These are phyloP conservation scores for Polytolypa hystricis DNA, from an alignment of 2,329 filamentous ascomycete genomes.

Conservation along the genomic window DNA sequence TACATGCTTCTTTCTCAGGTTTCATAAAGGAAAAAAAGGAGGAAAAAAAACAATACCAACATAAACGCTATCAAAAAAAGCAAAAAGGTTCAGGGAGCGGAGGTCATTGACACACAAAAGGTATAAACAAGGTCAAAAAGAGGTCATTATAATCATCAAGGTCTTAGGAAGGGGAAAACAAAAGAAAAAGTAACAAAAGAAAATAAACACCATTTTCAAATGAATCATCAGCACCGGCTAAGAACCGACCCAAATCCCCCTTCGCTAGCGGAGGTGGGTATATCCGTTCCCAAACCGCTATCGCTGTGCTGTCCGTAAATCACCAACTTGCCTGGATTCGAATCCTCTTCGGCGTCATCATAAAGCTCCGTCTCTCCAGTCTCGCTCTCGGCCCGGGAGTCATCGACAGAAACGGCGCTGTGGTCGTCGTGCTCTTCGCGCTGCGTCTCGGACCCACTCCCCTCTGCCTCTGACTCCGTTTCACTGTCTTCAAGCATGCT, in stretches of 20 bases:
- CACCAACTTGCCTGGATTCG: slow-evolving; percentile 12
- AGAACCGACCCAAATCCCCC: slow-evolving; percentile 4
- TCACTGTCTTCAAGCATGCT: slow-evolving; percentile 15
- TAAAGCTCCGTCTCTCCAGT: not conserved
- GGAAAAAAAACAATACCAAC: slow-evolving; percentile 6
- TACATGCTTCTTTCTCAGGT: too few relatives aligned
- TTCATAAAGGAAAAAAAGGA: not conserved
- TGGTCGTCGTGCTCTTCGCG: slow-evolving; percentile 4
- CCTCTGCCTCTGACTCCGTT: slow-evolving; percentile 6
- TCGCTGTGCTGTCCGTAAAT: slow-evolving; percentile 17
- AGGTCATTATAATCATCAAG: too few relatives aligned
- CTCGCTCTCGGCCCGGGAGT: not conserved
- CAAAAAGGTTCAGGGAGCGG: too few relatives aligned
- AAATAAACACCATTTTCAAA: slow-evolving; percentile 13
- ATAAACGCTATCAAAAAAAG: slow-evolving; percentile 16
- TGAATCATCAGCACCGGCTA: too few relatives aligned
- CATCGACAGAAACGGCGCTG: not conserved
- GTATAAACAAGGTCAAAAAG: too few relatives aligned
- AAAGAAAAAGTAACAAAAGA: slow-evolving; percentile 11
- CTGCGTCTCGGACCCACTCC: slow-evolving; percentile 1
- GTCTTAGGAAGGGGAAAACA: slow-evolving; percentile 3
- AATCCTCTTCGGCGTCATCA: slow-evolving; percentile 11
- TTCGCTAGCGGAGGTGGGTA: slow-evolving; percentile 14
- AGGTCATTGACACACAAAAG: too few relatives aligned
- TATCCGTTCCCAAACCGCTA: slow-evolving; percentile 21